Evolutionary conservation across 805 yeast species (phyloP), one percentile per base, ranked within the genome.

Genomic region (Kodamaea kaohsiungensis): DNA sequence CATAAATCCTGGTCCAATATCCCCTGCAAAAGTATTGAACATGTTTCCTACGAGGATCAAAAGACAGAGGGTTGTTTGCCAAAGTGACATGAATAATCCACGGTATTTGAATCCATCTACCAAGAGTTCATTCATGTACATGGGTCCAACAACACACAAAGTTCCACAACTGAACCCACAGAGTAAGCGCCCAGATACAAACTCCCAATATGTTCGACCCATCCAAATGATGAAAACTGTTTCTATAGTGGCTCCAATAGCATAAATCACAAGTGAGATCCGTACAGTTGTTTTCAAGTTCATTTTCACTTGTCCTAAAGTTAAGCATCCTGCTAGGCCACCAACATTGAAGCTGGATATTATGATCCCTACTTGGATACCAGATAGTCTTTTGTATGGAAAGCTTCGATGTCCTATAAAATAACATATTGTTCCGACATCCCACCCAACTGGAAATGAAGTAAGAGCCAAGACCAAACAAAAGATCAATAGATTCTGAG

Each of bases 401-500:
- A 64, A 65, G 17, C 49, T 25, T 7, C 37, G 17, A 52, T 57
- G 58, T 15, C 52, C 55, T 16, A 62, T 35, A 18, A 61, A 43
- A 33, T 59, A 53, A 2, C 65, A 64, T 5, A 60, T 58, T 8
- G 67, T 61, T 7, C 66, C 69, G 27, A 65, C 62, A 48, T 65
- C 70, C 70, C 68, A 66, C 1, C 71, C 70, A 4, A 65, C 45
- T 8, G 66, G 63, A 33, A 66, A 60, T 15, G 65, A 64, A 16
- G 61, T 48, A n/a, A 61, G 52, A 2, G 65, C 52, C 13, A 60
- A 19, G 33, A 56, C 48, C 37, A 49, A 16, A 43, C 56, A 49
- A 27, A 52, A 35, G 2, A 46, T 13, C n/a, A 52, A 35, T 3
- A 52, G 25, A 18, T 40, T 52, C 17, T 12, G 9, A 4, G 18